These are phyloP conservation scores for Yarrowia yakushimensis DNA, from an alignment of 805 yeast species.

Conservation along the genomic window DNA sequence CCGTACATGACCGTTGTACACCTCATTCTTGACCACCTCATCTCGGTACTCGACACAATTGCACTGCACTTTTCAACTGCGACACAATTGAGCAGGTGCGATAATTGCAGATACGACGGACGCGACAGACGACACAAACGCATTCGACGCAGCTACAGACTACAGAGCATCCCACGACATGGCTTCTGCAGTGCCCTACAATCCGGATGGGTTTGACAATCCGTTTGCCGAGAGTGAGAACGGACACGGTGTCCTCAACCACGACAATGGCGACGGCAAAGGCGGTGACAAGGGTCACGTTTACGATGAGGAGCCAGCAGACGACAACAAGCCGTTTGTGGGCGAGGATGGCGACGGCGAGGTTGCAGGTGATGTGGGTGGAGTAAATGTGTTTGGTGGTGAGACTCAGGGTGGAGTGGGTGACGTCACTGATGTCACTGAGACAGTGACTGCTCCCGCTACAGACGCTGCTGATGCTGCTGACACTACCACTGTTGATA, in stretches of 20 bases:
- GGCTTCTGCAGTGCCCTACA: slow-evolving; percentile 47
- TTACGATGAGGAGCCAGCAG: not conserved
- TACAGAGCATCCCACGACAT: slow-evolving; percentile 29
- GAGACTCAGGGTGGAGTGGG: too few species aligned
- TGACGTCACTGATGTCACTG: not conserved
- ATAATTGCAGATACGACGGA: not conserved
- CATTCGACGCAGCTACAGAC: not conserved
- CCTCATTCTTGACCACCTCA: too few species aligned
- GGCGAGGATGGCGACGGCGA: not conserved
- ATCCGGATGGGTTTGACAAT: slow-evolving; percentile 55
- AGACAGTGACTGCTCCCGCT: too few species aligned
- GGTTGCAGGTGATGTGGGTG: slow-evolving; percentile 31
- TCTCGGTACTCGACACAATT: too few species aligned
- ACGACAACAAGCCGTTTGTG: slow-evolving; percentile 18
- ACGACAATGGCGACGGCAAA: not conserved
- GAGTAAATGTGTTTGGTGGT: slow-evolving; percentile 1
- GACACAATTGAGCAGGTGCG: not conserved
- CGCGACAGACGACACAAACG: not conserved
- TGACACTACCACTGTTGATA: not conserved
- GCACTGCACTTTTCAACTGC: too few species aligned
- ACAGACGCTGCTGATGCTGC: not conserved
- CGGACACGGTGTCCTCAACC: not conserved
- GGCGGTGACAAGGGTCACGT: not conserved
- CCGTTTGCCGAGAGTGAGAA: slow-evolving; percentile 48
- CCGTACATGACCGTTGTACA: too few species aligned